These are phyloP conservation scores for Mrakia blollopis DNA, from an alignment of 768 basidiomycete species.

Conservation along the genomic window DNA sequence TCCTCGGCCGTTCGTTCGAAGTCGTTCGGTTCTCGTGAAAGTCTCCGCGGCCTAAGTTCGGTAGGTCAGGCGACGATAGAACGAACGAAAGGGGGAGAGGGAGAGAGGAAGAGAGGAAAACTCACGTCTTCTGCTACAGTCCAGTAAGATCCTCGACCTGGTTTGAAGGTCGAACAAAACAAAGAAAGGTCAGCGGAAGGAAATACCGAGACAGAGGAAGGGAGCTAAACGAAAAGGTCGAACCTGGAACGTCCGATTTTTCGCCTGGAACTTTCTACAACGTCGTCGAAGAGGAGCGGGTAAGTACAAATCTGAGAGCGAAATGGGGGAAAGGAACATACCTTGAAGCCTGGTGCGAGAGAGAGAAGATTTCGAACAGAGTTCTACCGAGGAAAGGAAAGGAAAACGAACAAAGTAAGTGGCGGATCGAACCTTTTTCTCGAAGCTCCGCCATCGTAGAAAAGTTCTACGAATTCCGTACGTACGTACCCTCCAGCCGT, in stretches of 20 bases:
- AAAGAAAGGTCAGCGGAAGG: neutral
- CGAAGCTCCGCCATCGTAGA: too few species aligned
- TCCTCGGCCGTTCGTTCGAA: neutral
- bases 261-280: neutral
- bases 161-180: neutral
- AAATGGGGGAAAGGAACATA: neutral
- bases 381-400: neutral
- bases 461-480: neutral
- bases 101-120: neutral
- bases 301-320: neutral
- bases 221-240: neutral
- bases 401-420: too few species aligned
- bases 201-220: neutral
- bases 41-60: neutral
- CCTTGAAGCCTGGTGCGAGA: neutral
- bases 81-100: neutral
- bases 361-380: neutral
- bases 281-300: too few species aligned
- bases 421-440: too few species aligned
- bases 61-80: too few species aligned
- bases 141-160: neutral
- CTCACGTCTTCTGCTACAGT: neutral
- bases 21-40: neutral
- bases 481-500: neutral
- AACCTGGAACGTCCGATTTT: neutral